phyloP scores from a whole-genome alignment of 1,284 basidiomycete genomes.

The Fereydounia khargensis region DNA sequence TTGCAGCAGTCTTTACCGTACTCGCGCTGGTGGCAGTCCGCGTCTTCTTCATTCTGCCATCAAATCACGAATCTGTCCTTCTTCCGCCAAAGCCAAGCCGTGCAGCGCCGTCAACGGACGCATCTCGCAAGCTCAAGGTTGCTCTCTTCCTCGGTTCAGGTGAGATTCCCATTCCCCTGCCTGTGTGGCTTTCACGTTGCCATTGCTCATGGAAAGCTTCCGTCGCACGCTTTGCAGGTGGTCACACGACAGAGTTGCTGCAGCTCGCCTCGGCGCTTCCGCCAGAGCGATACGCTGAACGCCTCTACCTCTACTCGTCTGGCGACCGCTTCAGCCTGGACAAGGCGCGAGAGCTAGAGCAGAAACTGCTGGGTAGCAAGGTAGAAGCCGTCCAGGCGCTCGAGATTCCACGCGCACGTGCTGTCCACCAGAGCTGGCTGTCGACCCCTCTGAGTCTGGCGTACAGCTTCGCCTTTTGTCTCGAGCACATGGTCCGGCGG shows the following conservation, averaged over 20 bases:
- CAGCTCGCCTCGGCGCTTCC: conserved; percentile 74
- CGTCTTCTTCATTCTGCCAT: conserved; percentile 13
- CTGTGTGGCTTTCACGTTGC: too few species aligned
- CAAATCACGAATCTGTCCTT: background rate
- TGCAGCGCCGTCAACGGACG: background rate
- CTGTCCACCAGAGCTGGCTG: conserved; percentile 44
- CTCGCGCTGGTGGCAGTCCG: conserved; percentile 2
- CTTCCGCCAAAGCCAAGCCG: background rate
- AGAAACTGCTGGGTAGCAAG: conserved; percentile 36
- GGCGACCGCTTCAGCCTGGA: conserved; percentile 75
- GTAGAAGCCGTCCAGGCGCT: conserved; percentile 6
- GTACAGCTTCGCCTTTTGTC: conserved; percentile 23
- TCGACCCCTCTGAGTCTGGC: conserved; percentile 35
- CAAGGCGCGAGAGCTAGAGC: conserved; percentile 72
- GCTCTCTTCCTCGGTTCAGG: conserved; percentile 68
- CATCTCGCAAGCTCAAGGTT: conserved; percentile 34
- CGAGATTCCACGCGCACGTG: conserved; percentile 75
- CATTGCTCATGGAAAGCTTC: too few species aligned
- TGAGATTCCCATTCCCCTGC: too few species aligned
- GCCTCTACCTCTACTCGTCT: conserved; percentile 78
- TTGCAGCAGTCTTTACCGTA: background rate
- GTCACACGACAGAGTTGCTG: conserved; percentile 88
- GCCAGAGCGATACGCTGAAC: conserved; percentile 70
- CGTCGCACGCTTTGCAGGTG: too few species aligned
- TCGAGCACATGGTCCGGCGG: conserved; percentile 26